Conservation (phyloP, 2,329 filamentous ascomycete species). For the Penicillium fuscoglaucum region DNA sequence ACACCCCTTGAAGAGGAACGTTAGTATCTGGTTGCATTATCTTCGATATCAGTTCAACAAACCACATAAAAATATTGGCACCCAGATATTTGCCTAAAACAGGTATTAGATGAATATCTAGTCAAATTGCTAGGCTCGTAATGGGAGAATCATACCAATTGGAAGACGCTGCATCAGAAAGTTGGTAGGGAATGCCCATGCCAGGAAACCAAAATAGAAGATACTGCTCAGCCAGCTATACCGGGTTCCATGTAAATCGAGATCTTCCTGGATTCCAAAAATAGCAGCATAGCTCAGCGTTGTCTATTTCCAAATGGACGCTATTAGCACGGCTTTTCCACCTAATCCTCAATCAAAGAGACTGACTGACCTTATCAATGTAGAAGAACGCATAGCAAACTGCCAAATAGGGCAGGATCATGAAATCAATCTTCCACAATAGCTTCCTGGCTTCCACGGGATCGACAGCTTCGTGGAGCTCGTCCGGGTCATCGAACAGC, state of each 20-base stretch:
- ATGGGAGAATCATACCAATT: slow-evolving; percentile 39
- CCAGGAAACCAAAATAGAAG: slow-evolving; percentile 59
- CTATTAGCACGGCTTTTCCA: background rate
- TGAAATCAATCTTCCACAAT: slow-evolving; percentile 58
- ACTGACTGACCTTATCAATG: slow-evolving; percentile 43
- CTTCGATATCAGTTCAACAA: slow-evolving; percentile 4
- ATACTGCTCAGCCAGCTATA: slow-evolving; percentile 59
- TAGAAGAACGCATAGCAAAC: slow-evolving; percentile 58
- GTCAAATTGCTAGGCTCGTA: background rate
- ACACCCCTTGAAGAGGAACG: slow-evolving; percentile 38
- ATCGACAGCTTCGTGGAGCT: slow-evolving; percentile 50
- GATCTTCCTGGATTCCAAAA: slow-evolving; percentile 62
- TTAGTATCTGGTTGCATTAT: background rate
- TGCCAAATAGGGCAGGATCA: slow-evolving; percentile 59
- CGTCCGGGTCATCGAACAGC: slow-evolving; percentile 51
- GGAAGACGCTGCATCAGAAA: slow-evolving; percentile 55
- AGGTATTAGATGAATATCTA: background rate
- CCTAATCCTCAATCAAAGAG: background rate
- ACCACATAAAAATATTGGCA: slow-evolving; percentile 60
- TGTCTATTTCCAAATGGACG: slow-evolving; percentile 41
- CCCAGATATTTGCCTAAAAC: slow-evolving; percentile 53
- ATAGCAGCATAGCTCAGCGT: slow-evolving; percentile 64
- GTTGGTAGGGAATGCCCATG: slow-evolving; percentile 57
- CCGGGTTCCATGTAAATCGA: slow-evolving; percentile 57
- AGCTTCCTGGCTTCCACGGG: slow-evolving; percentile 50